Base-by-base conservation (phyloP, 2,329 filamentous ascomycete species). In the Ceratocystis albifundus region DNA sequence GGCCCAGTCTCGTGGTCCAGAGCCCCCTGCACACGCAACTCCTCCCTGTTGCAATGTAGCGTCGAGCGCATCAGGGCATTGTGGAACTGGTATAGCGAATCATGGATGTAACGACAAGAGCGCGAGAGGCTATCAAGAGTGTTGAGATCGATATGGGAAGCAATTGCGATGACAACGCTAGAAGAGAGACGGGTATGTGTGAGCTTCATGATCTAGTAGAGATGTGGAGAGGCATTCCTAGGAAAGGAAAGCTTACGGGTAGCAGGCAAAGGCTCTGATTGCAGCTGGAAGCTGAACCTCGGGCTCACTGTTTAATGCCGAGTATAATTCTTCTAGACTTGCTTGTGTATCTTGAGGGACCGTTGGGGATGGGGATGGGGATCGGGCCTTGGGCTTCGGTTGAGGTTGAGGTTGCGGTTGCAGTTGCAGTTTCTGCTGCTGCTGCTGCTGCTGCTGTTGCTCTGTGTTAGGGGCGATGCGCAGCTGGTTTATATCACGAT, bases 81-180 rank as follows among this genome's bases (percentile, higher is more conserved):
- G 72, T 90, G 87, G 75, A 89, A 92, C 71, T 91, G 89, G 55
- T 95, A 78, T 28, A 97, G 82, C 70, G 87, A 89, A 66, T 82
- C 81, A 70, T 89, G 89, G 69, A 96, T 84, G 72, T 89, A 86
- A 64, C 88, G 88, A 74, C 90, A 96, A 66, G 90, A 91, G 65
- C 84, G 84, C 64, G 92, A 89, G 22, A 97, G 84, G 70, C 87
- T 86, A 75, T 96, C 87, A 71, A 96, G 83, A 15, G 89, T 88
- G 75, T 93, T 96, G 63, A 96, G 83, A 74, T 97, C 93, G 74
- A 96, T 84, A 71, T 84, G 82, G 41, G 84, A 82, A 62, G 89
- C 88, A 70, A 96, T 83, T 71, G 87, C 83, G 70, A 85, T 84
- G 71, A 89, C 85, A 73, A 96, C 84, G 71, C 91, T 96, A 78